Evolutionary conservation across 1,139 yeast species (phyloP).

Genomic region (Debaryomyces coudertii): DNA sequence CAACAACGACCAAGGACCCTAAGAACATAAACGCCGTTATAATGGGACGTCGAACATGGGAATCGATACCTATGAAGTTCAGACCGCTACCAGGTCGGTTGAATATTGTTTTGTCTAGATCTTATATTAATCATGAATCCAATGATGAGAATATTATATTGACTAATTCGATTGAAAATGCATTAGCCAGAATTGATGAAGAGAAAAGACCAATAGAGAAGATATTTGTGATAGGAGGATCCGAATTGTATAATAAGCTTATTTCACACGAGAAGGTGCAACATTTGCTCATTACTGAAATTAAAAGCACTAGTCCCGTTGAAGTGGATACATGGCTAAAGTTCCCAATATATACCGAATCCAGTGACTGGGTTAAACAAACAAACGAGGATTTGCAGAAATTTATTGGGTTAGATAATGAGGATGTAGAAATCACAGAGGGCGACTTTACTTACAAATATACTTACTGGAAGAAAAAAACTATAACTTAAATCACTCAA

Average conservation of each 20-base stretch:
- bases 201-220: constrained; percentile 41
- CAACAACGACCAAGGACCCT: constrained; percentile 45
- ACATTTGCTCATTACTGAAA: constrained; percentile 75
- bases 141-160: constrained; percentile 36
- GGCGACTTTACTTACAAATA: constrained; percentile 52
- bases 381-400: constrained; percentile 37
- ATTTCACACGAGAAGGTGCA: constrained; percentile 49
- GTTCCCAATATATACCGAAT: constrained; percentile 32
- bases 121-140: constrained; percentile 17
- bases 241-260: constrained; percentile 73
- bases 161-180: constrained; percentile 51
- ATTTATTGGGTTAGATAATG: constrained; percentile 43
- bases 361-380: constrained; percentile 39
- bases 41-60: constrained; percentile 98
- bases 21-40: constrained; percentile 70
- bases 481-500: no score
- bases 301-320: constrained; percentile 41
- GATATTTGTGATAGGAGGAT: constrained; percentile 90
- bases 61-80: constrained; percentile 81
- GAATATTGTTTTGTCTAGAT: constrained; percentile 74
- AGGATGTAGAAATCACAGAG: constrained; percentile 46
- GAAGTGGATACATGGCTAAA: constrained; percentile 69
- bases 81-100: constrained; percentile 79
- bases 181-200: constrained; percentile 29
- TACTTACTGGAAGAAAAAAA: constrained; percentile 50